These are phyloP conservation scores for Cucurbita argyrosperma DNA, from an alignment of 306 rosid species.

Conservation along the genomic window DNA sequence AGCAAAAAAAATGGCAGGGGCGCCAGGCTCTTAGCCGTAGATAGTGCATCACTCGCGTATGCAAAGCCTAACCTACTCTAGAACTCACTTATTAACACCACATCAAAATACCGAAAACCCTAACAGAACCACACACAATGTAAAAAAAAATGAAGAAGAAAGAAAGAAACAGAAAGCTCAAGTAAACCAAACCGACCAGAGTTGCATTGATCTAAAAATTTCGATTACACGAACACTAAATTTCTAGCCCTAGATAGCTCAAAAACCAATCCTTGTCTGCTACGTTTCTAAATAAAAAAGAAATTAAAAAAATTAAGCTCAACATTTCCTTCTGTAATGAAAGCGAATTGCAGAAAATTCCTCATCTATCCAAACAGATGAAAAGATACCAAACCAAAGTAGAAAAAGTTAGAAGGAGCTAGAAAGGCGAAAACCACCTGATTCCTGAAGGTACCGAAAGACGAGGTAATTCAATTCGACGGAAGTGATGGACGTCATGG, in stretches of 20 bases:
- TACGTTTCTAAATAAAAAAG: not conserved
- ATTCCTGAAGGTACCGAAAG: constrained; percentile 87
- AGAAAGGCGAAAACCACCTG: constrained; percentile 33
- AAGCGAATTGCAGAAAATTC: not conserved
- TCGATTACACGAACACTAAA: not conserved
- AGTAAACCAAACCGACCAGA: not conserved
- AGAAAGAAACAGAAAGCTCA: not conserved
- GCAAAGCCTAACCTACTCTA: not conserved
- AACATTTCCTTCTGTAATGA: not conserved
- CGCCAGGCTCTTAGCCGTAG: not conserved
- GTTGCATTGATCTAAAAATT: not conserved
- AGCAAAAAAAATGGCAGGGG: not conserved
- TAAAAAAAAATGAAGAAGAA: too few species aligned
- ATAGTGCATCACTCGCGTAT: not conserved
- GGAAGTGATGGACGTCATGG: constrained; percentile 62
- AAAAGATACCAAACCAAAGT: not conserved
- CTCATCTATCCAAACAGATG: not conserved
- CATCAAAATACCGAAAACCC: not conserved
- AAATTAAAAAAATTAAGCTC: not conserved
- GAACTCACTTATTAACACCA: not conserved
- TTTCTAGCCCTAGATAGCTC: not conserved
- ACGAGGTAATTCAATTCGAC: constrained; percentile 74
- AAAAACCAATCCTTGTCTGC: not conserved
- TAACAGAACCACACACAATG: not conserved
- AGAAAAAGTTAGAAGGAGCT: not conserved